Evolutionary conservation across 805 yeast species (phyloP), one percentile per base, ranked within the genome.

Genomic region (Brettanomyces bruxellensis): DNA sequence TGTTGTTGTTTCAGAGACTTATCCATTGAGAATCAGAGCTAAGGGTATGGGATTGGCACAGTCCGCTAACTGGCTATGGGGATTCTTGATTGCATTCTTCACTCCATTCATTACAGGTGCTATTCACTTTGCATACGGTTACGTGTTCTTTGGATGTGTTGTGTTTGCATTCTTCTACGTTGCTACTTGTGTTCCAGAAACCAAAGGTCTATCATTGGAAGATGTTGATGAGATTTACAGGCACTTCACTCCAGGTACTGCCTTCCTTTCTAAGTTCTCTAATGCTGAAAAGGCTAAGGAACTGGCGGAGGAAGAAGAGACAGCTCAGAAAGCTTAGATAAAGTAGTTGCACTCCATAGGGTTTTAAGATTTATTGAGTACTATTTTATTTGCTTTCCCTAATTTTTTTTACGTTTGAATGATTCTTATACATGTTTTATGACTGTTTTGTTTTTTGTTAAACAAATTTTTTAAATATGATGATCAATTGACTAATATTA

Each of bases 21-120:
- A 78, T 64, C 87, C 87, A 46, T 70, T 79, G 53, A 75, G 81
- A 66, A 77, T 81, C 53, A 76, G 80, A 64, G 65, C 78, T 34
- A 76, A 74, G 62, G 75, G 76, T 38, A 79, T 82, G 80, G 76
- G 83, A 22, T 69, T 79, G 52, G 81, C 85, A 42, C 71, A 81
- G 25, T 78, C 81, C 28, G 75, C 81, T 40, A 79, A 80, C 62
- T 81, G 87, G 87, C 47, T 78, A 45, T 74, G 79, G 71, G 77
- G 76, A 25, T 74, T 73, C 65, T 60, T 74, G 55, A 74, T 74
- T 55, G 65, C 78, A 12, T 75, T 76, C 66, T 74, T 74, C 66
- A 75, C 79, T 47, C 80, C 81, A 46, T 74, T 75, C 63, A 76
- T 76, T 52, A 71, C 79, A 37, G 53, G 60, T 30, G 75, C 76